A percentile compares a stretch with the other conserved stretches of the same genome.
Conservation (phyloP, 169 alveolate species). For the Plasmodium chabaudi region DNA sequence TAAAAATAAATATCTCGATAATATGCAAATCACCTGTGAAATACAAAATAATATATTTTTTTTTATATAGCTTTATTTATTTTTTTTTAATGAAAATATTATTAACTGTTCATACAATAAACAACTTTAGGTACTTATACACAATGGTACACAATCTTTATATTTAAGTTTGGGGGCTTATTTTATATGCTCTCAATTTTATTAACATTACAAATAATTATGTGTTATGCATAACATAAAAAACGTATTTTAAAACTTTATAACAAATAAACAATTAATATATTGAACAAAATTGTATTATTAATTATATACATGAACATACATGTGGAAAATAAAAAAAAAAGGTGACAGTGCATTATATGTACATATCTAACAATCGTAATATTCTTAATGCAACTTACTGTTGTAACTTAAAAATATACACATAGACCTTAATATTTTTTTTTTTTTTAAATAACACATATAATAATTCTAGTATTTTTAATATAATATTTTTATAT, state of each 20-base stretch:
- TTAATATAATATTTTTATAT: no score
- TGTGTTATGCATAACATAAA: neutral
- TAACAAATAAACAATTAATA: no score
- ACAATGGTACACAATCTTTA: constrained; percentile 4
- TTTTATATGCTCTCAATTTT: constrained; percentile 4
- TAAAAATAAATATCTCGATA: constrained; percentile 6
- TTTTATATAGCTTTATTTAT: neutral
- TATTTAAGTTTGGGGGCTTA: neutral
- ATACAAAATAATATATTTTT: neutral
- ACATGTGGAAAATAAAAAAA: constrained; percentile 15
- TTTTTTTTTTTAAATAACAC: neutral
- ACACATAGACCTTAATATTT: neutral
- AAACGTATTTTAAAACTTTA: no score
- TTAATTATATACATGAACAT: no score
- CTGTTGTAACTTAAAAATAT: constrained; percentile 12
- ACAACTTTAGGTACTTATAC: neutral
- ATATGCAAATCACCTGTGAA: constrained; percentile 5
- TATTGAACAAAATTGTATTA: no score
- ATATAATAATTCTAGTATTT: no score
- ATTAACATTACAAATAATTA: neutral
- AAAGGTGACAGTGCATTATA: constrained; percentile 21
- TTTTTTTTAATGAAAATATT: neutral
- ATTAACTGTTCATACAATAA: constrained; percentile 6
- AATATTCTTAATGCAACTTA: constrained; percentile 2
- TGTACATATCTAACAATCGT: neutral